Evolutionary conservation across 2,329 filamentous ascomycete species (phyloP).

Genomic region (Ophiognomonia clavigignenti-juglandacearum): DNA sequence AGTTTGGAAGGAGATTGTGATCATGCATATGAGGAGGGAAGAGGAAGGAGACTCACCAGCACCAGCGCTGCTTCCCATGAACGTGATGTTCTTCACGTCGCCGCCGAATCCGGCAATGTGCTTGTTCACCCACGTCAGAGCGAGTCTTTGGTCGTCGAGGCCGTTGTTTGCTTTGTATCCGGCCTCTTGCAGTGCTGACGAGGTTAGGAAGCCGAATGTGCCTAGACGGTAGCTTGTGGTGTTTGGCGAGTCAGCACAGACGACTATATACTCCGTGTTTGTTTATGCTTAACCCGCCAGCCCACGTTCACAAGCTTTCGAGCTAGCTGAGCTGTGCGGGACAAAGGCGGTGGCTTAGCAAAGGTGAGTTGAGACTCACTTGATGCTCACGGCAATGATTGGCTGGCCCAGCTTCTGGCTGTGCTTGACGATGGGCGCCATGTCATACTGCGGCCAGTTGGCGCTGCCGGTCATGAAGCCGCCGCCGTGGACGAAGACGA

Average conservation of each 20-base stretch:
- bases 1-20: no score
- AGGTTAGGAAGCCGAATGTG: constrained; percentile 41
- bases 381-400: constrained; percentile 40
- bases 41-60: constrained; percentile 32
- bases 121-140: constrained; percentile 27
- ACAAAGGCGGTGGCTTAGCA: no score
- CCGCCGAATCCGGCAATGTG: constrained; percentile 30
- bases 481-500: constrained; percentile 50
- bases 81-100: constrained; percentile 26
- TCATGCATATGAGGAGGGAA: no score
- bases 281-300: neutral
- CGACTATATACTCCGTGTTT: neutral
- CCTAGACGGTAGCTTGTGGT: constrained; percentile 39
- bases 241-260: neutral
- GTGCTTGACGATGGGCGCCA: constrained; percentile 37
- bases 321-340: no score
- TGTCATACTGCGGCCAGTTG: constrained; percentile 48
- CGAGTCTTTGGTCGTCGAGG: constrained; percentile 32
- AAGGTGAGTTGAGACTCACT: constrained; percentile 32
- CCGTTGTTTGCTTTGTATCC: constrained; percentile 41
- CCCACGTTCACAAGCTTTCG: no score
- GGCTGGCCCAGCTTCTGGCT: constrained; percentile 37
- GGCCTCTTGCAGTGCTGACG: constrained; percentile 38
- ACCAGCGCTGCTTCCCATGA: constrained; percentile 43
- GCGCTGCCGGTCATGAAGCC: constrained; percentile 44